Evolutionary conservation across 169 alveolate species (phyloP).

Genomic region (Eimeria mitis): DNA sequence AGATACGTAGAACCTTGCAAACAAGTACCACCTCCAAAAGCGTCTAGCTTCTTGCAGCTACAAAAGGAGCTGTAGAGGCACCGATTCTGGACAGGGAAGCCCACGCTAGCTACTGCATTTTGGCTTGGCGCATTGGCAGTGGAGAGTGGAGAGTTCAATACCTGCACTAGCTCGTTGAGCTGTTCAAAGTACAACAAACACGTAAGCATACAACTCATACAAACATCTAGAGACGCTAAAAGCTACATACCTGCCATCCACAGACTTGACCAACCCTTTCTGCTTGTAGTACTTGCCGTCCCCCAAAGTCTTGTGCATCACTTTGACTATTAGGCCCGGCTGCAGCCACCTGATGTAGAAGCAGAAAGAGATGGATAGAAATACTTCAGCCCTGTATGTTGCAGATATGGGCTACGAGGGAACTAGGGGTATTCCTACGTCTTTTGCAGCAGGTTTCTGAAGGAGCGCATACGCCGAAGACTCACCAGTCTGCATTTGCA

Average conservation of each 20-base stretch:
- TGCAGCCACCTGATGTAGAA: slow-evolving; percentile 69
- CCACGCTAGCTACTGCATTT: not conserved
- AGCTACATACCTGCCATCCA: slow-evolving; percentile 63
- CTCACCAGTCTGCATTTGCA: slow-evolving; percentile 72
- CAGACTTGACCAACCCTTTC: slow-evolving; percentile 58
- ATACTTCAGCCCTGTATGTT: not conserved
- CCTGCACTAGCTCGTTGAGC: not conserved
- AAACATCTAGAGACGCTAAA: not conserved
- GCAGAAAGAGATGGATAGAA: not conserved
- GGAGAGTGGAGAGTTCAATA: not conserved
- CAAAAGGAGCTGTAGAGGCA: not conserved
- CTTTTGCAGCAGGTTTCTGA: not conserved
- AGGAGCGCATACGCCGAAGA: not conserved
- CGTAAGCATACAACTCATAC: not conserved
- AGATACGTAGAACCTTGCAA: not conserved
- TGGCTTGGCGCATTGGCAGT: not conserved
- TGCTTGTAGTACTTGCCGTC: slow-evolving; percentile 79
- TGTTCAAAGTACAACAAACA: not conserved
- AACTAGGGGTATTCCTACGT: not conserved
- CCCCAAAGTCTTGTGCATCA: slow-evolving; percentile 71
- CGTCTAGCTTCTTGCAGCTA: not conserved
- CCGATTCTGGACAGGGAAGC: not conserved
- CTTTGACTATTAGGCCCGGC: slow-evolving; percentile 63
- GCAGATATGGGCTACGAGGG: not conserved
- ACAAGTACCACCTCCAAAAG: not conserved